Percentiles rank a stretch among this genome's conserved stretches.
Conservation (phyloP, 495 filamentous ascomycete genomes). For the Podospora appendiculata region DNA sequence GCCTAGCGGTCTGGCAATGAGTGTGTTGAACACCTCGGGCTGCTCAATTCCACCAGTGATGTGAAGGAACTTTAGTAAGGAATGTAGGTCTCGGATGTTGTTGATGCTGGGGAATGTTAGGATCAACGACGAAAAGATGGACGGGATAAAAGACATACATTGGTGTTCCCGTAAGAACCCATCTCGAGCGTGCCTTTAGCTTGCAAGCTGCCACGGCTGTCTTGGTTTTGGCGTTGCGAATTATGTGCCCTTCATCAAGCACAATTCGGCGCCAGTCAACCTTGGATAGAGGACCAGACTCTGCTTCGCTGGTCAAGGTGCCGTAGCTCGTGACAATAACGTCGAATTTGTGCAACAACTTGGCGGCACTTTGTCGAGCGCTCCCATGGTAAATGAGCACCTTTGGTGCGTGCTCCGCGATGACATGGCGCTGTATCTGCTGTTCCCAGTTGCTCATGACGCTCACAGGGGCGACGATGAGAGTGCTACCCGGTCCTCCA, state of each 20-base stretch:
- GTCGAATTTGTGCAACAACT: constrained; percentile 52
- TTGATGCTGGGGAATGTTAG: constrained; percentile 43
- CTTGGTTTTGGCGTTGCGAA: constrained; percentile 72
- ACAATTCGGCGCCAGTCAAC: constrained; percentile 75
- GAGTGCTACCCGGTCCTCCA: constrained; percentile 50
- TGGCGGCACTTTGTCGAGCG: constrained; percentile 45
- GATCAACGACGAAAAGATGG: neutral
- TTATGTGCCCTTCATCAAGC: constrained; percentile 81
- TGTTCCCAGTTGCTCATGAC: constrained; percentile 92
- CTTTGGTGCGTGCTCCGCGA: constrained; percentile 48
- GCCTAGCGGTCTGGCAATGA: constrained; percentile 65
- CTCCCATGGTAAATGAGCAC: constrained; percentile 72
- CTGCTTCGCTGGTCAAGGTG: constrained; percentile 36
- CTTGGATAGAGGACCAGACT: constrained; percentile 48
- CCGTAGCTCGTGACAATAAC: constrained; percentile 86
- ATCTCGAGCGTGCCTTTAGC: constrained; percentile 64
- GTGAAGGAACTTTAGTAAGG: constrained; percentile 68
- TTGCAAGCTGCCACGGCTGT: constrained; percentile 57
- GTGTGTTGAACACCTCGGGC: constrained; percentile 63
- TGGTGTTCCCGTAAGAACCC: constrained; percentile 77
- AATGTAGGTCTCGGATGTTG: constrained; percentile 74
- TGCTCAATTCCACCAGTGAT: constrained; percentile 73
- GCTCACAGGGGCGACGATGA: constrained; percentile 77
- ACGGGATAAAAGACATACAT: constrained; percentile 37
- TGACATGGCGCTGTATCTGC: constrained; percentile 70